Base-by-base conservation (phyloP, 2,329 filamentous ascomycete genomes). In the Cadophora sp. region DNA sequence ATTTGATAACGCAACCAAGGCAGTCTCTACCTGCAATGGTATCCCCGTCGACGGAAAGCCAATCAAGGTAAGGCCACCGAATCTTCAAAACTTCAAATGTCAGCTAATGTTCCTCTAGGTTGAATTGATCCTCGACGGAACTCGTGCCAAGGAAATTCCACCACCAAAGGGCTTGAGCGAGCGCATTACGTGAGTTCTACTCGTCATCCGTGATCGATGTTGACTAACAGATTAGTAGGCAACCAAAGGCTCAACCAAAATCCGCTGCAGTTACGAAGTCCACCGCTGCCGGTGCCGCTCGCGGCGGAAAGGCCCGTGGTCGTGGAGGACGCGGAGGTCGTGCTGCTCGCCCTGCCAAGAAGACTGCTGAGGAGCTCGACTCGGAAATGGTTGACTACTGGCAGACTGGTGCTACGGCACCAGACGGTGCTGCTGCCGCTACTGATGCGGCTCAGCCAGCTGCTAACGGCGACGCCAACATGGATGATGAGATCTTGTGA, bases 301-400 rank as follows among this genome's bases (percentile, higher is more conserved):
- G 72, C 62, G 71, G 73, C 46, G 68, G 69, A 56, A 68, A 66
- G 26, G 67, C 58, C 48, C 70, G 72, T 67, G 70, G 82, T 75
- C 86, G 86, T 80, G 86, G 85, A 79, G 81, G 82, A 68, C 83
- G 81, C 64, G 74, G 74, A 51, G 73, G 72, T 40, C 89, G 89
- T 74, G 91, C 83, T 76, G 83, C 86, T 72, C 88, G 91, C 76
- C 85, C 91, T 73, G 82, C 89, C 77, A 85, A 97, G 83, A 98
- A 98, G 92, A 97, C 94, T 0, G 89, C 91, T 1, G 95, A 97
- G 79, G 94, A 99, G 83, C 89, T 99, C 29, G 96, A 99, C 79
- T 94, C 93, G 4, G 96, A 99, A 80, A 99, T 99, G 96, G 90
- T 89, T 24, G 96, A 98, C 80, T 99, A 99, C 83, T 98, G 97